Evolutionary conservation across 306 rosid genomes (phyloP), one percentile per base, ranked within the genome.

Genomic region (Dryas alaskensis): DNA sequence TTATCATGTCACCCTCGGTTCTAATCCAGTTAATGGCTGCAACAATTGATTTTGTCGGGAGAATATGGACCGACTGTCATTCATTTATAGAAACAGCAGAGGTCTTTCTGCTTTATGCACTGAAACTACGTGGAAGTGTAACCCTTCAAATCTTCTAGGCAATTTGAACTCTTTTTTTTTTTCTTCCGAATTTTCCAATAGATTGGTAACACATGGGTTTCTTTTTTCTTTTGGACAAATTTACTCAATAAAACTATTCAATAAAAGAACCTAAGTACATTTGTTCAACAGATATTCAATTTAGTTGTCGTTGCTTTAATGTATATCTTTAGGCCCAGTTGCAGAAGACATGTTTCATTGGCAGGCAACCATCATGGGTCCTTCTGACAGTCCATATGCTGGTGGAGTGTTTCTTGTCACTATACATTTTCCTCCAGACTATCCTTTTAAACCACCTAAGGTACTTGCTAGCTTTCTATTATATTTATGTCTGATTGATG

Each of bases 291-390:
- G 17, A n/a, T 54, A 48, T 78, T 67, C 61, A 62, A 51, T 16
- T 47, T 53, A 54, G 55, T 80, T 70, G 22, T 54, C 50, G 73
- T 46, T 80, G 10, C 77, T 77, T 68, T 58, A 57, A 68, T 60
- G 7, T 65, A 54, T 79, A 46, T 69, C 50, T 72, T 47, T 69
- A 83, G 92, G 93, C 75, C 96, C 96, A 51, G 89, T 89, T 51
- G 88, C 82, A 43, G 87, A 84, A 82, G 86, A 81, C 84, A 83
- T 86, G 90, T 86, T 86, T 48, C 87, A 83, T 39, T 86, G 87
- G 90, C 88, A 86, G 77, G 91, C 91, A 16, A 89, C 91, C 54
- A 85, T 85, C 81, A 87, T 90, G 93, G 93, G 92, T 79, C 92
- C 91, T 73, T 82, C 84, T 74, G 93, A 89, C 73, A 89, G 93